phyloP scores from a whole-genome alignment of 176 grass and related monocot genomes.

The Carex cristatella region DNA sequence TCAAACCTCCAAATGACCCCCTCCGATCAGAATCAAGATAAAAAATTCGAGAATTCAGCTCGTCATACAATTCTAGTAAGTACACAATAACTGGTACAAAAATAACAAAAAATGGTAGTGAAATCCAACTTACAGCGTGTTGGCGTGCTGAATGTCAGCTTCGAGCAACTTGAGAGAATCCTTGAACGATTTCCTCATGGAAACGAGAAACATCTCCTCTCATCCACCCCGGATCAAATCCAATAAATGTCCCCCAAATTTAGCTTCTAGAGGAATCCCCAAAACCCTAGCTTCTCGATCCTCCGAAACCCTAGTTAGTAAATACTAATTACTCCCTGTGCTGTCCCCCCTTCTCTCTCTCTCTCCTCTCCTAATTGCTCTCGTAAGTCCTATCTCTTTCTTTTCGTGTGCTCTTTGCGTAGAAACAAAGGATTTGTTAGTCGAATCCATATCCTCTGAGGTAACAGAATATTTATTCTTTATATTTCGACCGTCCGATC shows the following conservation, averaged over 20 bases:
- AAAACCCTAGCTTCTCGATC: slow-evolving; percentile 26
- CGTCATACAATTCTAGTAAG: background rate
- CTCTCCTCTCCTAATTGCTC: background rate
- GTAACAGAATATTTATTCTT: too few relatives aligned
- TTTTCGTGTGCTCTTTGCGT: slow-evolving; percentile 4
- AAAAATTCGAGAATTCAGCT: background rate
- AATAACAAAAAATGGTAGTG: background rate
- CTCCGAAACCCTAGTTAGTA: slow-evolving; percentile 19
- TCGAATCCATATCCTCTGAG: too few relatives aligned
- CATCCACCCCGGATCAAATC: slow-evolving; percentile 17
- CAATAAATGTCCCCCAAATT: background rate
- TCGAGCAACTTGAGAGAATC: slow-evolving; percentile 95
- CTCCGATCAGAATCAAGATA: background rate
- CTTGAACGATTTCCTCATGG: slow-evolving; percentile 88
- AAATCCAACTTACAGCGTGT: slow-evolving; percentile 54
- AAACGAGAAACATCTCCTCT: slow-evolving; percentile 46
- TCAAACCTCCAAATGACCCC: background rate
- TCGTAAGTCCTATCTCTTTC: background rate
- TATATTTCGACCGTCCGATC: too few relatives aligned
- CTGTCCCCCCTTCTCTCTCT: background rate
- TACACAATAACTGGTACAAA: background rate
- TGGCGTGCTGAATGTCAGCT: slow-evolving; percentile 97
- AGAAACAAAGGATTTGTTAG: slow-evolving; percentile 19
- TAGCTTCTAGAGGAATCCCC: background rate
- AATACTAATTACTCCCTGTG: background rate